Conservation (phyloP, 2,329 filamentous ascomycete species). For the Botrytis galanthina region DNA sequence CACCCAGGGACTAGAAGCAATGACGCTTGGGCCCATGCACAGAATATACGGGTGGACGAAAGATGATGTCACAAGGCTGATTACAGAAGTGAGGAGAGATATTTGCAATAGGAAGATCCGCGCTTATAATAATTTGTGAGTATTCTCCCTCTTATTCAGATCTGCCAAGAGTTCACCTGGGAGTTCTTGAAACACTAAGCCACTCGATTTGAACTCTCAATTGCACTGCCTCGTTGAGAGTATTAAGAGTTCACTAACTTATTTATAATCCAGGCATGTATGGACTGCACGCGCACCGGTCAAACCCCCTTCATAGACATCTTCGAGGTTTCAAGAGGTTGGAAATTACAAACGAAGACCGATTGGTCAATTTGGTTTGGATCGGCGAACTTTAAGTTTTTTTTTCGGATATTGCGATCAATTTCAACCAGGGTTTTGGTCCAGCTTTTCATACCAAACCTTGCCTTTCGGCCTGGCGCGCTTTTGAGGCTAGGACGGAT, state of each 20-base stretch:
- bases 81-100: constrained; percentile 63
- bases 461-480: neutral
- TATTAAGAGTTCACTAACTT: constrained; percentile 15
- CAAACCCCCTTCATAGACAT: constrained; percentile 2
- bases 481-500: neutral
- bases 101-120: constrained; percentile 66
- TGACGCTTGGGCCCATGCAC: constrained; percentile 72
- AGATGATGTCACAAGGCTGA: constrained; percentile 62
- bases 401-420: constrained; percentile 17
- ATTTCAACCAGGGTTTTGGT: neutral
- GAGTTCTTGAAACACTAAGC: neutral
- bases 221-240: constrained; percentile 6
- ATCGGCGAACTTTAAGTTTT: neutral
- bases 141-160: constrained; percentile 34
- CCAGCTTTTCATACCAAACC: constrained; percentile 15
- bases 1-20: constrained; percentile 67
- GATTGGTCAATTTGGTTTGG: neutral
- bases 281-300: constrained; percentile 35
- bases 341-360: neutral
- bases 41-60: constrained; percentile 59
- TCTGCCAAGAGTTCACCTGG: neutral
- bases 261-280: constrained; percentile 32
- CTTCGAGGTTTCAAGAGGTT: neutral
- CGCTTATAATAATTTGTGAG: constrained; percentile 76
- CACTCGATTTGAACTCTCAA: neutral